These are phyloP conservation scores for Priceomyces fermenticarens DNA, from an alignment of 805 yeast species.

Conservation along the genomic window DNA sequence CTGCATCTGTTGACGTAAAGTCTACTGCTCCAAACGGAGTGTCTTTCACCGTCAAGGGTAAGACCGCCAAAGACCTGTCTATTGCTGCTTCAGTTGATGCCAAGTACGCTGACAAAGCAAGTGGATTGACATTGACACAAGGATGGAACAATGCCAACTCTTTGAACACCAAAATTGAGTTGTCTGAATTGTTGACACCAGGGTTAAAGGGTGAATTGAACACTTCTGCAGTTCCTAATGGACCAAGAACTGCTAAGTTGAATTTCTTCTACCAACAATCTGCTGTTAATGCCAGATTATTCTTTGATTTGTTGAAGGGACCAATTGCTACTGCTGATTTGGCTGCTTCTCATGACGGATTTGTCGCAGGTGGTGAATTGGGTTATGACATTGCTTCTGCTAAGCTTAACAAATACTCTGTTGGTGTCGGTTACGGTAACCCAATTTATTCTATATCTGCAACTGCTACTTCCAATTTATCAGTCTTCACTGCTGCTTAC, in stretches of 20 bases:
- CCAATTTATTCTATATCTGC: slow-evolving; percentile 84
- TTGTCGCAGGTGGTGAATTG: slow-evolving; percentile 95
- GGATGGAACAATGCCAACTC: slow-evolving; percentile 97
- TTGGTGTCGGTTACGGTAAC: slow-evolving; percentile 90
- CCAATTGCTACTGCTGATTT: slow-evolving; percentile 94
- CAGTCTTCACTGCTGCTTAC: slow-evolving; percentile 91
- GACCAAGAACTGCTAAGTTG: slow-evolving; percentile 81
- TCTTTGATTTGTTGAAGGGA: slow-evolving; percentile 92
- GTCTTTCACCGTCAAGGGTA: slow-evolving; percentile 90
- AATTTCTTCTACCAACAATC: slow-evolving; percentile 91
- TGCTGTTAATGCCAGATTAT: slow-evolving; percentile 89
- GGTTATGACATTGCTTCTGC: slow-evolving; percentile 95
- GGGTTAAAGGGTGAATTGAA: slow-evolving; percentile 92
- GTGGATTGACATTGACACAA: slow-evolving; percentile 92
- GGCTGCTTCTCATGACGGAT: slow-evolving; percentile 92
- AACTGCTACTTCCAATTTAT: slow-evolving; percentile 79
- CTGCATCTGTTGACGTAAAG: slow-evolving; percentile 85
- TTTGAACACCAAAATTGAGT: slow-evolving; percentile 89
- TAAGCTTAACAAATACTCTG: slow-evolving; percentile 88
- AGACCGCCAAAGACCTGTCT: slow-evolving; percentile 74
- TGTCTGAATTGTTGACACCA: slow-evolving; percentile 87
- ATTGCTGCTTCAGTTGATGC: slow-evolving; percentile 89
- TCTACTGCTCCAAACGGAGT: slow-evolving; percentile 97
- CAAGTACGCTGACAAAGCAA: slow-evolving; percentile 86
- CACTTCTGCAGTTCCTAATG: slow-evolving; percentile 82